Conservation (phyloP, 2,329 filamentous ascomycete genomes). For the Pezicula carpinea region DNA sequence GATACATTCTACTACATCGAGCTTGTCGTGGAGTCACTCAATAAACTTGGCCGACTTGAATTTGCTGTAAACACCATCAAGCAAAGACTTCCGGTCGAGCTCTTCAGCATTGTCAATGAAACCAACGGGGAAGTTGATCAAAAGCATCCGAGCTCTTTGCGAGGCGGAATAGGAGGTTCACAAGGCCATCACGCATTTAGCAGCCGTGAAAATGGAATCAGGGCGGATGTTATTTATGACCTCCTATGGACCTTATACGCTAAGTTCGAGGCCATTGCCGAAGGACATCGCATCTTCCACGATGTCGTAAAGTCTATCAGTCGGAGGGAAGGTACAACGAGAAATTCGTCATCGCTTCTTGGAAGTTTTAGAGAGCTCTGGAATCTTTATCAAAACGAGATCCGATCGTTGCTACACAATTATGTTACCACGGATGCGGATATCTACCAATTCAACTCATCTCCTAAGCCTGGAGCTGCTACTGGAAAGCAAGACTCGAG, state of each 20-base stretch:
- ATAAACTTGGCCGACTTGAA: conserved; percentile 83
- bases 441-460: conserved; percentile 69
- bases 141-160: conserved; percentile 78
- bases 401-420: conserved; percentile 87
- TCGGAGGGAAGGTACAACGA: conserved; percentile 65
- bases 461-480: conserved; percentile 32
- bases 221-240: conserved; percentile 83
- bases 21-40: conserved; percentile 80
- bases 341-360: conserved; percentile 62
- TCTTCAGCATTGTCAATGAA: conserved; percentile 91
- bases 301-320: conserved; percentile 86
- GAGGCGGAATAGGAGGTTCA: conserved; percentile 44
- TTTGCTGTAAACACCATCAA: conserved; percentile 86
- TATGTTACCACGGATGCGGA: conserved; percentile 92
- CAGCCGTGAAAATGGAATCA: conserved; percentile 68
- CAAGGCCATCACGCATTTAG: conserved; percentile 60
- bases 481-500: conserved; percentile 31
- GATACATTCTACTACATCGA: conserved; percentile 94
- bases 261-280: conserved; percentile 95
- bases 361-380: conserved; percentile 94
- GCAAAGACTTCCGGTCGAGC: conserved; percentile 85
- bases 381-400: conserved; percentile 98
- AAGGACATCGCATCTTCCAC: conserved; percentile 89
- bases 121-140: conserved; percentile 92
- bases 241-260: conserved; percentile 89